A percentile compares a stretch with the other conserved stretches of the same genome.
These are phyloP conservation scores for Atkinsonella texensis DNA, from an alignment of 2,329 filamentous ascomycete species.

Conservation along the genomic window DNA sequence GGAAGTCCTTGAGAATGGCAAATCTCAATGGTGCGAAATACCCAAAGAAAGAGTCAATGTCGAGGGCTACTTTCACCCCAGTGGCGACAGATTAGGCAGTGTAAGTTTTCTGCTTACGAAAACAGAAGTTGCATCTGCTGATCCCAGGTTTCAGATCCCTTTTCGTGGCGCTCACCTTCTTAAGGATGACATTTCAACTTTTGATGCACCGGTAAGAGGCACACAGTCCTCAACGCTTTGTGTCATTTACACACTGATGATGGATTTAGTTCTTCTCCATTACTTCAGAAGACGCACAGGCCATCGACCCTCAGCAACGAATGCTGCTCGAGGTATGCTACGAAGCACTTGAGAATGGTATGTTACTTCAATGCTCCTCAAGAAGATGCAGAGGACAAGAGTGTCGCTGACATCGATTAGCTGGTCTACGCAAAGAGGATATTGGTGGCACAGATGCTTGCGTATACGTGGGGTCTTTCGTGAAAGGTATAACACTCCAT, in stretches of 20 bases:
- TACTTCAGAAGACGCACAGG: conserved; percentile 35
- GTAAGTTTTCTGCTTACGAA: conserved; percentile 19
- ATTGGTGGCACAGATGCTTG: conserved; percentile 31
- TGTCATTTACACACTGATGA: not conserved
- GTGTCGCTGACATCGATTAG: conserved; percentile 13
- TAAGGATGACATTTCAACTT: conserved; percentile 31
- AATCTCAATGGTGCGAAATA: conserved; percentile 37
- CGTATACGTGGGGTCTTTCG: conserved; percentile 39
- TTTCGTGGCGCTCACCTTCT: conserved; percentile 40
- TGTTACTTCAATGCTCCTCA: conserved; percentile 1
- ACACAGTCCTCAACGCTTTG: not conserved
- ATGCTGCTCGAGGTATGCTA: conserved; percentile 38
- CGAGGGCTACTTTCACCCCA: conserved; percentile 41
- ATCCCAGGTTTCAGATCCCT: conserved; percentile 24
- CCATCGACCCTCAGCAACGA: conserved; percentile 42
- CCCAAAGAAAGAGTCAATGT: conserved; percentile 37
- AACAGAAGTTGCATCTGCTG: not conserved
- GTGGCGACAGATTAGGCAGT: conserved; percentile 34
- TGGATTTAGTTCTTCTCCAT: conserved; percentile 36
- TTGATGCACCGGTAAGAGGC: conserved; percentile 34
- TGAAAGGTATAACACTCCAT: conserved; percentile 27
- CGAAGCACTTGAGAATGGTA: conserved; percentile 38
- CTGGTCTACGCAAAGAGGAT: conserved; percentile 31
- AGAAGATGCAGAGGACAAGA: not conserved
- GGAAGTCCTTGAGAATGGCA: conserved; percentile 31